Conservation (phyloP, 1,284 basidiomycete genomes). For the Rhodofomes roseus region DNA sequence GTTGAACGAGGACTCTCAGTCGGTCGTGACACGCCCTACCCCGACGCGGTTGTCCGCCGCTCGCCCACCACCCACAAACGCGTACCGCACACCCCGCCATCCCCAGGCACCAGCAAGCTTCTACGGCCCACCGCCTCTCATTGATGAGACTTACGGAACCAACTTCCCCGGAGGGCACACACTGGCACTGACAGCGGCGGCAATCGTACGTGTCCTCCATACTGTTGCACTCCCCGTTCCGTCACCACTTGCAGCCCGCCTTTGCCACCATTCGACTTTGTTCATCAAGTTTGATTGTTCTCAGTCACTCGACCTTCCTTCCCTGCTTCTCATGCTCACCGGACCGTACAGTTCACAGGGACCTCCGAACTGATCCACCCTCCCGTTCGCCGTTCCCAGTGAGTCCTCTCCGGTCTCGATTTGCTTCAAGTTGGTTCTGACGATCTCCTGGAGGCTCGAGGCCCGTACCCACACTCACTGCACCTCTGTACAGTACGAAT, state of each 20-base stretch:
- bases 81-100: neutral
- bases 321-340: conserved; percentile 19
- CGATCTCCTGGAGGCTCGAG: neutral
- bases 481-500: conserved; percentile 12
- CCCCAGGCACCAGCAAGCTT: neutral
- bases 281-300: conserved; percentile 7
- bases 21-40: neutral
- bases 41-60: neutral
- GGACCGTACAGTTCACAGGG: conserved; percentile 13
- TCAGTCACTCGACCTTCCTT: conserved; percentile 11
- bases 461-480: neutral
- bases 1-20: neutral
- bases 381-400: conserved; percentile 12
- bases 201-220: neutral
- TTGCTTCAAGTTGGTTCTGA: neutral
- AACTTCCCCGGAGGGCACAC: neutral
- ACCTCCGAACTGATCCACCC: conserved; percentile 13
- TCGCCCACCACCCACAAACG: neutral
- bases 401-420: conserved; percentile 12
- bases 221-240: neutral
- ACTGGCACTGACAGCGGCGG: neutral
- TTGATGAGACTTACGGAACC: neutral
- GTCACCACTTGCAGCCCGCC: too few relatives aligned
- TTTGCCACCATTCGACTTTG: too few relatives aligned
- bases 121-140: neutral